Evolutionary conservation across 805 yeast genomes (phyloP).

Genomic region (Torulaspora gathmanii): DNA sequence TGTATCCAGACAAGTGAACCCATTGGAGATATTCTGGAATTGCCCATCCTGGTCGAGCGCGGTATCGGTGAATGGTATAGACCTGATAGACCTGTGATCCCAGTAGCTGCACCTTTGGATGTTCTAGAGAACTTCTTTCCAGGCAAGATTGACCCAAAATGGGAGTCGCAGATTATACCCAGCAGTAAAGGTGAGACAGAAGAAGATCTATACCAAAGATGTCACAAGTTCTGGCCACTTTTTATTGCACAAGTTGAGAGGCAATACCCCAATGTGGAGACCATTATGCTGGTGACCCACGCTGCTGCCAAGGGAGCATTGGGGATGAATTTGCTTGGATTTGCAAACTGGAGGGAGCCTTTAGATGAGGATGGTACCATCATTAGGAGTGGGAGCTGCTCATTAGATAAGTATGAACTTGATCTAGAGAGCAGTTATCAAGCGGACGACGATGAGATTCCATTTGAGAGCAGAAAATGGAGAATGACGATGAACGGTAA

Average conservation of each 20-base stretch:
- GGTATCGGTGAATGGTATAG: slow-evolving; percentile 94
- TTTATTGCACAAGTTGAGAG: slow-evolving; percentile 57
- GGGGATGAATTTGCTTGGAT: slow-evolving; percentile 68
- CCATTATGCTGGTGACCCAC: slow-evolving; percentile 75
- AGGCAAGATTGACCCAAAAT: slow-evolving; percentile 40
- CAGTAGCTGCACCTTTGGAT: slow-evolving; percentile 57
- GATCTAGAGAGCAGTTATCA: slow-evolving; percentile 7
- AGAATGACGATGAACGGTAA: slow-evolving; percentile 61
- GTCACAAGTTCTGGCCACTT: slow-evolving; percentile 47
- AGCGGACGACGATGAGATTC: slow-evolving; percentile 16
- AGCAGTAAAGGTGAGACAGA: slow-evolving; percentile 68
- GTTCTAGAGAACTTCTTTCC: slow-evolving; percentile 52
- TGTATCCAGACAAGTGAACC: slow-evolving; percentile 82
- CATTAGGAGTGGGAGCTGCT: slow-evolving; percentile 77
- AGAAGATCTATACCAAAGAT: slow-evolving; percentile 61
- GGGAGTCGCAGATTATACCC: slow-evolving; percentile 58
- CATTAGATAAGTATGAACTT: slow-evolving; percentile 59
- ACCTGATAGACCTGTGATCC: slow-evolving; percentile 61
- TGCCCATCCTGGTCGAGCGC: slow-evolving; percentile 63
- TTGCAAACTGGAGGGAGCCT: slow-evolving; percentile 46
- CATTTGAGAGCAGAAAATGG: slow-evolving; percentile 47
- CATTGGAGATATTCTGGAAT: slow-evolving; percentile 51
- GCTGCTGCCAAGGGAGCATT: slow-evolving; percentile 90
- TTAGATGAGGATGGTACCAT: slow-evolving; percentile 44
- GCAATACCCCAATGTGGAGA: slow-evolving; percentile 54